Percentiles rank a stretch among this genome's conserved stretches.
Conservation (phyloP, 176 grass and related monocot genomes). For the Urochloa ruziziensis region DNA sequence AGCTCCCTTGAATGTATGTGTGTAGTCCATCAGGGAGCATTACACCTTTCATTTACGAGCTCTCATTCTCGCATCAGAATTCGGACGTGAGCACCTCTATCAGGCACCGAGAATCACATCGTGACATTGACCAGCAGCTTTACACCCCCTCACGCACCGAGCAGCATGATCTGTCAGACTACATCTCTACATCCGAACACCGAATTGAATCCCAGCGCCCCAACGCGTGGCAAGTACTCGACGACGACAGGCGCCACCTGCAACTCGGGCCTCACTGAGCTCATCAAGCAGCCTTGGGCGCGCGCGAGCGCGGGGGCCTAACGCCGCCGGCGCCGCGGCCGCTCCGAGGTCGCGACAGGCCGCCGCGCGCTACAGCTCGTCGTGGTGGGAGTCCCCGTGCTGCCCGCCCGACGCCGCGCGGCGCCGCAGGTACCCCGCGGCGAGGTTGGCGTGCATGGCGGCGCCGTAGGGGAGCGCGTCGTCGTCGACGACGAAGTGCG, state of each 20-base stretch:
- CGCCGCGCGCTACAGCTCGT: constrained; percentile 51
- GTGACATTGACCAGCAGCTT: not conserved
- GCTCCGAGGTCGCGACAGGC: not conserved
- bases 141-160: not conserved
- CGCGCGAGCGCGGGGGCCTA: not conserved
- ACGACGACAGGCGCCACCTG: not conserved
- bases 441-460: constrained; percentile 77
- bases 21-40: not conserved
- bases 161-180: not conserved
- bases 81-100: not conserved
- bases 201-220: not conserved
- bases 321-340: not conserved
- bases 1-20: too few relatives aligned
- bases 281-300: not conserved
- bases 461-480: constrained; percentile 70
- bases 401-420: not conserved
- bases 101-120: not conserved
- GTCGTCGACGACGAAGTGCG: constrained; percentile 76
- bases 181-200: not conserved
- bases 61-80: not conserved
- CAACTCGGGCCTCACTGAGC: not conserved
- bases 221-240: not conserved
- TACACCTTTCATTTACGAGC: not conserved
- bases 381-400: not conserved
- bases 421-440: constrained; percentile 55